phyloP scores from a whole-genome alignment of 2,329 filamentous ascomycete genomes.

The Cadophora sp. region DNA sequence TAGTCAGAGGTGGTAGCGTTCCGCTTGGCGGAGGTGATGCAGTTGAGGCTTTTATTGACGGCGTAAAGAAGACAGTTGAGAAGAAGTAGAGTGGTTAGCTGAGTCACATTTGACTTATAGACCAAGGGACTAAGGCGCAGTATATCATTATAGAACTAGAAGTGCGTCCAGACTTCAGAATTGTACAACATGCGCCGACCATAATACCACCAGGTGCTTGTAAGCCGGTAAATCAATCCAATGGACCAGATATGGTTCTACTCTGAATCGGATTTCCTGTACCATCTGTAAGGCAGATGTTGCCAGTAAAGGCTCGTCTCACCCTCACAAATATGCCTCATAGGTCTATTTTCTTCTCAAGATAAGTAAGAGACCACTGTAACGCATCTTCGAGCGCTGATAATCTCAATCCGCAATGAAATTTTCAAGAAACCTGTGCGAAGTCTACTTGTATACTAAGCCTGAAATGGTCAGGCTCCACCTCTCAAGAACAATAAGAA shows the following conservation, averaged over 20 bases:
- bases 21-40: slow-evolving; percentile 88
- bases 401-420: too few relatives aligned
- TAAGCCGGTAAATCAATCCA: not conserved
- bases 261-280: not conserved
- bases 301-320: too few relatives aligned
- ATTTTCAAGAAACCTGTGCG: not conserved
- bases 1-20: slow-evolving; percentile 77
- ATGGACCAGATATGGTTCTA: not conserved
- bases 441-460: not conserved
- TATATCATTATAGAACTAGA: not conserved
- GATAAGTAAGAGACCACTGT: not conserved
- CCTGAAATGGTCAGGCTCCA: not conserved
- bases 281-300: not conserved
- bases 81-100: slow-evolving; percentile 38
- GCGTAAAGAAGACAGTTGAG: slow-evolving; percentile 80
- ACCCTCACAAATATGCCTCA: too few relatives aligned
- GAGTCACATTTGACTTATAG: not conserved
- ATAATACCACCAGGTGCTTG: not conserved
- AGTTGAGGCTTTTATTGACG: slow-evolving; percentile 89
- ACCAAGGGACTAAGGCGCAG: not conserved
- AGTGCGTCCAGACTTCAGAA: not conserved
- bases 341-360: too few relatives aligned
- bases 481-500: not conserved
- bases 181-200: not conserved
- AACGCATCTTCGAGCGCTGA: too few relatives aligned